Base-by-base conservation (phyloP, 805 yeast species). In the Metschnikowia drakensbergensis region DNA sequence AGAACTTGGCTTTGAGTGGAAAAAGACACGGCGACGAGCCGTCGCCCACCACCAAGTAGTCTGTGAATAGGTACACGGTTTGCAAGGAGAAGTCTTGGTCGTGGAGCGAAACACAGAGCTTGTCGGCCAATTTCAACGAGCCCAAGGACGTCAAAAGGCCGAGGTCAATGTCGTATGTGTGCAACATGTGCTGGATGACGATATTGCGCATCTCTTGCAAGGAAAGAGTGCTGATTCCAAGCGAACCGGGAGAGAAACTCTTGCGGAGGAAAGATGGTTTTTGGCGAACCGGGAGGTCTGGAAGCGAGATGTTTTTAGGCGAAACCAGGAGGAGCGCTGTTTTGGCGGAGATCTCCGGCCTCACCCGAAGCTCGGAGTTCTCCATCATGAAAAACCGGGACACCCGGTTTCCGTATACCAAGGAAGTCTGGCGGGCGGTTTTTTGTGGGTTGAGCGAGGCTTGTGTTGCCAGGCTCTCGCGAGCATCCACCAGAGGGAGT, bases 61-160 rank as follows among this genome's bases (percentile, higher is more conserved):
- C 62, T 13, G 66, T 61, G 52, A 72, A 72, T 3, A 72, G 54
- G 43, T 68, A 72, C 5, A 65, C 68, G 4, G 50, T 58, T 22
- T 51, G 43, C 11, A 31, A 31, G 22, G 45, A 40, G 25, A 45
- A 52, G 3, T 39, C 33, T 2, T 28, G 26, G 5, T 50, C 56
- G 30, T 55, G 54, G 17, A 49, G 46, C 25, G 65, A 59, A 2
- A 69, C 66, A 4, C 51, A 47, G 7, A 72, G 55, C 9, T 50
- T 51, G 55, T 72, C 77, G 5, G 66, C 75, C 23, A 72, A 51
- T 25, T 76, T 57, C 38, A 72, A 59, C 2, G 58, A 50, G 1
- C 77, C 77, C 29, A 71, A 55, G 13, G 60, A 57, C 7, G 64
- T 59, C 31, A 71, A 52, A 5, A 55, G 53, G 17, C 63, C 58